Percentiles rank a stretch among this genome's conserved stretches.
Conservation (phyloP, 805 yeast species). For the Teunomyces funiuensis region DNA sequence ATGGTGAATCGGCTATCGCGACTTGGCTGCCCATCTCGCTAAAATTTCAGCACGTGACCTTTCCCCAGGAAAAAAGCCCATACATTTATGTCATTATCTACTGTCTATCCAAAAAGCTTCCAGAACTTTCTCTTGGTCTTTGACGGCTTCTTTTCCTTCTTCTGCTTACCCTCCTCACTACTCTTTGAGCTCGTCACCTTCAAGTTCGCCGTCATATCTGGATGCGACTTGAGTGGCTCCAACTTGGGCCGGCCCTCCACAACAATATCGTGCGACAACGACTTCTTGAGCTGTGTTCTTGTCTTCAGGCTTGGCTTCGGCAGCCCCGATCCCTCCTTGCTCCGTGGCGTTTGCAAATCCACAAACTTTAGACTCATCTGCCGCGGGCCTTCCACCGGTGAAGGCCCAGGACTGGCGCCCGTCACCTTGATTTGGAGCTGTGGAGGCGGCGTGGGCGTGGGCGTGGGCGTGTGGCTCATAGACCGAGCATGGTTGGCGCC, state of each 20-base stretch:
- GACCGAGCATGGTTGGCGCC: slow-evolving; percentile 15
- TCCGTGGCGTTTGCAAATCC: slow-evolving; percentile 18
- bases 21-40: background rate
- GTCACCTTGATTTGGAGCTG: slow-evolving; percentile 6
- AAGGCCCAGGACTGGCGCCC: slow-evolving; percentile 8
- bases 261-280: slow-evolving; percentile 39
- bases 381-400: slow-evolving; percentile 20
- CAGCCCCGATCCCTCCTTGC: slow-evolving; percentile 5
- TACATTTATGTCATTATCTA: no score
- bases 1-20: no score
- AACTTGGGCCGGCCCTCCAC: slow-evolving; percentile 22
- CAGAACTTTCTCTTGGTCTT: slow-evolving; percentile 35
- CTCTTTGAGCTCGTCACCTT: background rate
- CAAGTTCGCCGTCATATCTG: slow-evolving; percentile 23
- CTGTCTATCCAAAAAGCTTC: slow-evolving; percentile 25
- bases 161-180: background rate
- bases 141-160: slow-evolving; percentile 10
- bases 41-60: background rate
- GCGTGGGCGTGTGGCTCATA: slow-evolving; percentile 9
- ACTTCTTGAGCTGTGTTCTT: slow-evolving; percentile 26
- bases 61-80: no score
- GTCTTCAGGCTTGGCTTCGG: slow-evolving; percentile 1
- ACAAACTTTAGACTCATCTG: slow-evolving; percentile 32
- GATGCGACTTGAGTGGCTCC: slow-evolving; percentile 41
- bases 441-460: slow-evolving; percentile 6